phyloP scores from a whole-genome alignment of 1,139 yeast genomes.

The Geotrichum aggregatum region DNA sequence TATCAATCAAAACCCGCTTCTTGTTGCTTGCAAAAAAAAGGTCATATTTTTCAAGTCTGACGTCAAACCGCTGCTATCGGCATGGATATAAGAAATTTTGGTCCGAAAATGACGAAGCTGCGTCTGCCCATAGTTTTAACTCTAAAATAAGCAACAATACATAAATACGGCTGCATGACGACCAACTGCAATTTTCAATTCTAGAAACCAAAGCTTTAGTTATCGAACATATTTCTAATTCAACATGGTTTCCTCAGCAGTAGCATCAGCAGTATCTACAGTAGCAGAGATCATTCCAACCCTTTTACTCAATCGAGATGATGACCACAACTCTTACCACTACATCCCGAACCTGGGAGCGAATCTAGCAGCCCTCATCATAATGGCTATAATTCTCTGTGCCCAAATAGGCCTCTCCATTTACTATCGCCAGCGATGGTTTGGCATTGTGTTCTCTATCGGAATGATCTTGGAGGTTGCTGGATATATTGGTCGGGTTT shows the following conservation, averaged over 20 bases:
- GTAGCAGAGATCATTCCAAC: background rate
- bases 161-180: background rate
- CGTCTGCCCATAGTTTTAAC: too few relatives aligned
- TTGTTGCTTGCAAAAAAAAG: too few relatives aligned
- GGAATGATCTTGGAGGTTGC: constrained; percentile 61
- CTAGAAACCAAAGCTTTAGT: too few relatives aligned
- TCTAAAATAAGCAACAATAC: background rate
- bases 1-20: too few relatives aligned
- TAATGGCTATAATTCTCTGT: constrained; percentile 45
- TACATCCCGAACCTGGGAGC: constrained; percentile 46
- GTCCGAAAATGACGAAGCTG: too few relatives aligned
- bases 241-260: too few relatives aligned
- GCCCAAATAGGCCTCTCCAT: constrained; percentile 44
- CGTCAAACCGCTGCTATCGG: too few relatives aligned
- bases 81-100: too few relatives aligned
- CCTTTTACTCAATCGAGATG: constrained; percentile 1
- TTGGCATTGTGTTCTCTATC: constrained; percentile 54
- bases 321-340: constrained; percentile 38
- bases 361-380: constrained; percentile 46
- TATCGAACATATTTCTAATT: too few relatives aligned
- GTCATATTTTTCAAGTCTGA: too few relatives aligned
- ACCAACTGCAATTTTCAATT: too few relatives aligned
- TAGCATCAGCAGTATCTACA: background rate
- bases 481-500: constrained; percentile 66
- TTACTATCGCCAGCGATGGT: constrained; percentile 67